phyloP scores from a whole-genome alignment of 2,329 filamentous ascomycete species.

The Diatrype stigma region DNA sequence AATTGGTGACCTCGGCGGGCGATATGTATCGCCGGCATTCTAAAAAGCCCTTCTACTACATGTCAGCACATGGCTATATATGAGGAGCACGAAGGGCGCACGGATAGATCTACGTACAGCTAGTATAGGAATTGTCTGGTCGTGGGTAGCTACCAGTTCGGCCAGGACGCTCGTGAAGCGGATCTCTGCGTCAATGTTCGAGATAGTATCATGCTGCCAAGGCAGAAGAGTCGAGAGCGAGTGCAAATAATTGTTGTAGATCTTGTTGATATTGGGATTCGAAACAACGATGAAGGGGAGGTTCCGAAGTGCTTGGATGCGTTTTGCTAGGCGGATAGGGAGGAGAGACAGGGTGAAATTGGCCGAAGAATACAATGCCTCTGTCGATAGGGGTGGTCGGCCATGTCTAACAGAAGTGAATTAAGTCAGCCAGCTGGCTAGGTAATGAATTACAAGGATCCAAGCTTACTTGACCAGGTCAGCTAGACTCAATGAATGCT shows the following conservation, averaged over 20 bases:
- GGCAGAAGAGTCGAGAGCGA: constrained; percentile 87
- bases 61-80: background rate
- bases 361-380: constrained; percentile 80
- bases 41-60: constrained; percentile 66
- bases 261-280: constrained; percentile 91
- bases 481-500: constrained; percentile 78
- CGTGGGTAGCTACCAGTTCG: constrained; percentile 91
- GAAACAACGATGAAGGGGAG: constrained; percentile 97
- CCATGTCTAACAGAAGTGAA: constrained; percentile 51
- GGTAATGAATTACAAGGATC: constrained; percentile 2
- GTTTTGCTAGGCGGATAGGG: constrained; percentile 86
- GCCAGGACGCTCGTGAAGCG: constrained; percentile 89
- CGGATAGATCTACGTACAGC: constrained; percentile 38
- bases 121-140: constrained; percentile 89
- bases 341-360: constrained; percentile 94
- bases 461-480: constrained; percentile 75
- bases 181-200: constrained; percentile 79
- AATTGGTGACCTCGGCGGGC: constrained; percentile 76
- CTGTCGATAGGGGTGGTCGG: constrained; percentile 75
- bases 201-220: constrained; percentile 66
- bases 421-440: constrained; percentile 1
- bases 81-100: background rate
- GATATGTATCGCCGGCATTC: constrained; percentile 90
- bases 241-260: constrained; percentile 95
- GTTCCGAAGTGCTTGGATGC: constrained; percentile 88